These are phyloP conservation scores for Mycena chlorophos DNA, from an alignment of 768 basidiomycete species.

Conservation along the genomic window DNA sequence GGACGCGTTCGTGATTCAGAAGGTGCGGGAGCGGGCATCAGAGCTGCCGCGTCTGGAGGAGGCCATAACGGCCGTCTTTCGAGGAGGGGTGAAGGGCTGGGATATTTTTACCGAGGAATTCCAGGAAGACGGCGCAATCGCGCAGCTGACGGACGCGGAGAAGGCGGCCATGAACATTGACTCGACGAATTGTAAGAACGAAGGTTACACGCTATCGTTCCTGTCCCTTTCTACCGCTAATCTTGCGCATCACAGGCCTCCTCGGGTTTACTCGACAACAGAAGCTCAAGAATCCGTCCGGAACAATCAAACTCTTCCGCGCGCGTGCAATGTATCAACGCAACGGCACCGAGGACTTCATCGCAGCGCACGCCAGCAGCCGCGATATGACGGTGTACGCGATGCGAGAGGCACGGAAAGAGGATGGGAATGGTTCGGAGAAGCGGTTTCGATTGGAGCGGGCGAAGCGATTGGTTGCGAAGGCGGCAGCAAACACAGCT, in stretches of 20 bases:
- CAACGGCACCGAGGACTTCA: slow-evolving; percentile 1
- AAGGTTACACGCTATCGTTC: no score
- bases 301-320: not conserved
- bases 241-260: not conserved
- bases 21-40: not conserved
- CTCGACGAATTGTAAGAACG: not conserved
- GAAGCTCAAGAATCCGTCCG: not conserved
- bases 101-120: not conserved
- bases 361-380: not conserved
- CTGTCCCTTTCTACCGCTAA: no score
- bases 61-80: not conserved
- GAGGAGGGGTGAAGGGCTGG: not conserved
- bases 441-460: not conserved
- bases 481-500: not conserved
- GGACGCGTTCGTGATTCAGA: not conserved
- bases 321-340: not conserved
- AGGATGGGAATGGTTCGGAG: not conserved
- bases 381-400: not conserved
- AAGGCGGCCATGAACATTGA: not conserved
- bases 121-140: not conserved
- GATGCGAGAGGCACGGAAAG: not conserved
- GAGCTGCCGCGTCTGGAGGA: not conserved
- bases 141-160: not conserved
- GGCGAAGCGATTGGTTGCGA: not conserved
- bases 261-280: not conserved